Evolutionary conservation across 805 yeast species (phyloP), one percentile per base, ranked within the genome.

Genomic region (Cyberlindnera maritima): DNA sequence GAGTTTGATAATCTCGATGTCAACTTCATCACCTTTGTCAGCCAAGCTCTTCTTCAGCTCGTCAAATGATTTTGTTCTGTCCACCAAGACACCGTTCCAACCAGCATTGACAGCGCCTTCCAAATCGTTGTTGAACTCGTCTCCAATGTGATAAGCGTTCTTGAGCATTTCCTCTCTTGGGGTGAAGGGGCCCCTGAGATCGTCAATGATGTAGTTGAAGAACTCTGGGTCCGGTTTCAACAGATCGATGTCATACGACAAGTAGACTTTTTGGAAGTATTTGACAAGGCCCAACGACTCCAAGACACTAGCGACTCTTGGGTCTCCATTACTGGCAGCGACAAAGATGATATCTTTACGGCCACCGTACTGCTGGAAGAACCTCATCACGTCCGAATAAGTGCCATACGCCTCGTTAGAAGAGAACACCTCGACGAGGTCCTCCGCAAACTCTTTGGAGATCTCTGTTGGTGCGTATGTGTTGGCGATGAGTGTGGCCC

Each of bases 71-170:
- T 68, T 54, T 4, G 56, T 49, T 54, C 87, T 68, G 56, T 81
- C 85, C 4, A 82, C 46, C 20, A 77, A 63, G 0, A 85, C 65
- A 5, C 84, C 80, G 44, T 77, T 79, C 79, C 88, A 77, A 0
- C 90, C 90, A 1, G 83, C 72, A 21, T 63, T 60, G 15, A 67
- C 60, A 0, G 83, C 70, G 3, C 81, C 85, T 13, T 67, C 56
- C 46, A 76, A 67, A 59, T 85, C 92, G 42, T 79, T 77, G 8
- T 63, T 64, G 32, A 70, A 61, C 52, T 76, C 80, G 58, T 85
- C 91, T 0, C 92, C 92, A 40, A 83, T 65, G 59, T 85, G 92
- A 87, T 86, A 83, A 4, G 70, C 61, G 12, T 56, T 51, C 10
- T 46, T 41, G 26, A 58, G 49, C 43, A 65, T 47, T 13, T 58